phyloP scores from a whole-genome alignment of 176 grass and related monocot species.

The Musa beccarii region DNA sequence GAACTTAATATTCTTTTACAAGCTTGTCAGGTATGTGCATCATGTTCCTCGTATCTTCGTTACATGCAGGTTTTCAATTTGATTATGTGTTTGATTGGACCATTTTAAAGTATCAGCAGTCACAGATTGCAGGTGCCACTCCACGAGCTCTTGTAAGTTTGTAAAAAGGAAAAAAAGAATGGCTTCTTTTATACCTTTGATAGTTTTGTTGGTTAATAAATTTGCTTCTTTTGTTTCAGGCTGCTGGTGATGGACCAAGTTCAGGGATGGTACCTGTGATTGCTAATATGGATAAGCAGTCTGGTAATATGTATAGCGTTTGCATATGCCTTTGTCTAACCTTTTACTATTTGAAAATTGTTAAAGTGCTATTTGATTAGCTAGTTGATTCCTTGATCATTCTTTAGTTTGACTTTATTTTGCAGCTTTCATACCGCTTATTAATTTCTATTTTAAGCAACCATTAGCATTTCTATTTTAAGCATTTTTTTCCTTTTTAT shows the following conservation, averaged over 20 bases:
- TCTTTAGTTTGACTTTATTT: no score
- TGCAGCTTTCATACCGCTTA: no score
- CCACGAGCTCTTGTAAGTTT: slow-evolving; percentile 16
- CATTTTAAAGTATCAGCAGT: slow-evolving; percentile 22
- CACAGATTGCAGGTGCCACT: slow-evolving; percentile 11
- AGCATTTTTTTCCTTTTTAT: no score
- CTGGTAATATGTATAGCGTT: slow-evolving; percentile 1
- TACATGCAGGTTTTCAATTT: slow-evolving; percentile 19
- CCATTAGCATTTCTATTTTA: no score
- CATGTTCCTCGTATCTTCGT: neutral
- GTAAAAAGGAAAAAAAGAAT: neutral
- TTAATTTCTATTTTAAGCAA: no score
- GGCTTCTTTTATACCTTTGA: neutral
- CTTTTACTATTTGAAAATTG: neutral
- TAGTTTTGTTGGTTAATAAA: neutral
- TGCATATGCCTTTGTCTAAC: neutral
- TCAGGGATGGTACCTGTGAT: neutral
- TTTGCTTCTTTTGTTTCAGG: neutral
- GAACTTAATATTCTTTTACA: neutral
- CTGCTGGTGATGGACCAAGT: slow-evolving; percentile 16
- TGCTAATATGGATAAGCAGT: slow-evolving; percentile 11
- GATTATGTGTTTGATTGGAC: slow-evolving; percentile 27
- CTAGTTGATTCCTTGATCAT: neutral
- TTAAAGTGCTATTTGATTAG: neutral
- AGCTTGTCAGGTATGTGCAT: neutral